Base-by-base conservation (phyloP, 768 basidiomycete genomes). In the Lactarius sp. region DNA sequence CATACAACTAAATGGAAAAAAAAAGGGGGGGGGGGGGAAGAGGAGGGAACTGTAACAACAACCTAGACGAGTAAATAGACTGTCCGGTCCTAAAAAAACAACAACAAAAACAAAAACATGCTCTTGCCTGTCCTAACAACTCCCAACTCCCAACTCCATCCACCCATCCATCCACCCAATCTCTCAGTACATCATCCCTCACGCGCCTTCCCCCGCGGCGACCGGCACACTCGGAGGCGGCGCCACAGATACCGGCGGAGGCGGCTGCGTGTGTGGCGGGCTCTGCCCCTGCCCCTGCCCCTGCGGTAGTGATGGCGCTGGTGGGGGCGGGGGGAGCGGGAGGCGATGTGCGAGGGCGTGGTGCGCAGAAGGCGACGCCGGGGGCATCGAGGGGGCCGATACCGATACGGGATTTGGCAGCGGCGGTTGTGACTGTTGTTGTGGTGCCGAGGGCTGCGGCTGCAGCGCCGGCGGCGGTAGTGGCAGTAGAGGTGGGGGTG, bases 131-230 rank as follows among this genome's bases (percentile, higher is more conserved):
- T 18, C 42, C 36, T 6, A 7, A 37, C 10, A 27, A 27, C 10
- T 41, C 41, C 41, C 41, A 41, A 10, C 41, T 12, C 41, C 14
- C 41, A 41, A 8, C 34, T 18, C 14, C 31, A 10, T n/a, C n/a
- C n/a, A n/a, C 12, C n/a, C 18, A 12, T 36, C 6, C 20, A 27
- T 42, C 37, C 10, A 37, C 36, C 6, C 36, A 7, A 12, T 37
- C 8, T 37, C 36, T 10, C 36, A 7, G 10, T 37, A 7, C 4
- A 44, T 18, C 42, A 18, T 44, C 18, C 2, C 4, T 49, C 39
- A 65, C 20, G 33, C 62, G 14, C 57, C 49, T 39, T 67, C 66
- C 9, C 66, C 59, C 6, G 64, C 64, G 18, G 20, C 55, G 22
- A 65, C 52, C 6, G 63, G 63, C 0, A 65, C 33, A n/a, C 62